These are phyloP conservation scores for Mycena leptocephala DNA, from an alignment of 768 basidiomycete species.

Conservation along the genomic window DNA sequence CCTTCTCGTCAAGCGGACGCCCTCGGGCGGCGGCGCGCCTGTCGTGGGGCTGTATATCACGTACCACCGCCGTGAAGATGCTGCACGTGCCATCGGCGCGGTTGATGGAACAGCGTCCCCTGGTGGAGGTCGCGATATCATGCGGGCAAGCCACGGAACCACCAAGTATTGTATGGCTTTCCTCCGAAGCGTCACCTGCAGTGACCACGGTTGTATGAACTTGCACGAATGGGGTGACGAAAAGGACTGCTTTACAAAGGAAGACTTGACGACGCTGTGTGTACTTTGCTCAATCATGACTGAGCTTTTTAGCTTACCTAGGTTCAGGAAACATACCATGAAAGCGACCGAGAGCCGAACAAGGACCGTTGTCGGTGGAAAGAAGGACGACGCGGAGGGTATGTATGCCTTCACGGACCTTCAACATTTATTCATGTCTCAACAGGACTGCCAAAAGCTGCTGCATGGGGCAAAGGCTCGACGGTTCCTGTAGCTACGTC, in stretches of 20 bases:
- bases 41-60: constrained; percentile 97
- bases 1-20: constrained; percentile 90
- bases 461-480: constrained; percentile 72
- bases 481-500: constrained; percentile 38
- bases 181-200: constrained; percentile 87
- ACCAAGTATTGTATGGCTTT: constrained; percentile 99
- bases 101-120: constrained; percentile 95
- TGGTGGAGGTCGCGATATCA: constrained; percentile 89
- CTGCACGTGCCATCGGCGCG: constrained; percentile 91
- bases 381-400: constrained; percentile 77
- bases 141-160: constrained; percentile 96
- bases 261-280: constrained; percentile 94
- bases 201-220: constrained; percentile 93
- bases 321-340: constrained; percentile 88
- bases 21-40: constrained; percentile 79
- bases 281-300: constrained; percentile 38
- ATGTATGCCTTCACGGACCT: constrained; percentile 25
- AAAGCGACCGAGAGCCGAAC: constrained; percentile 87
- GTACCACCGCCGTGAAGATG: constrained; percentile 95
- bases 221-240: constrained; percentile 99
- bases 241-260: constrained; percentile 97
- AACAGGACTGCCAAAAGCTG: constrained; percentile 77
- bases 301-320: constrained; percentile 26
- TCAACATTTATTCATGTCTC: constrained; percentile 17
- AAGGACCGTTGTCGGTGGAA: constrained; percentile 61